Evolutionary conservation across 2,329 filamentous ascomycete species (phyloP).

Genomic region (Claviceps cyperi): DNA sequence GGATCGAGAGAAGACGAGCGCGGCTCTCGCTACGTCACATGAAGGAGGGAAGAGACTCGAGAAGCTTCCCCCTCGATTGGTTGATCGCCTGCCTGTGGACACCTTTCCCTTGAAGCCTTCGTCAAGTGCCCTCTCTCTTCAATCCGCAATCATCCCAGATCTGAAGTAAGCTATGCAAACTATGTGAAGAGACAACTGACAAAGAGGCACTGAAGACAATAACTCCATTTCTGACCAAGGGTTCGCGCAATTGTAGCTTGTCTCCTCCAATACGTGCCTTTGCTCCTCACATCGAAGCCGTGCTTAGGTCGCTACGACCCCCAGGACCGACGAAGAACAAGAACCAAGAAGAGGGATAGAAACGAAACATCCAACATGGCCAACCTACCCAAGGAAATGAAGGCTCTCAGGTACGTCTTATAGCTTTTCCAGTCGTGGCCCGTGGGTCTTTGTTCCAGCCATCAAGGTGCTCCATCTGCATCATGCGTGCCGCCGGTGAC

Average conservation of each 20-base stretch:
- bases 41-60: background rate
- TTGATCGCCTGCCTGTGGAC: background rate
- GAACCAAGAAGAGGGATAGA: background rate
- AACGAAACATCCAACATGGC: constrained; percentile 12
- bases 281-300: background rate
- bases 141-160: background rate
- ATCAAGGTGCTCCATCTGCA: constrained; percentile 9
- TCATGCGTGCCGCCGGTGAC: background rate
- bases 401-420: constrained; percentile 41
- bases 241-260: background rate
- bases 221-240: background rate
- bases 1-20: background rate
- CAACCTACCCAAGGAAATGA: constrained; percentile 39
- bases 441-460: constrained; percentile 1
- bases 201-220: background rate
- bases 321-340: background rate
- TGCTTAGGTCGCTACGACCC: background rate
- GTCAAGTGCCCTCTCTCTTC: background rate
- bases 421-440: constrained; percentile 2
- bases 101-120: background rate
- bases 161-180: background rate
- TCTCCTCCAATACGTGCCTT: background rate
- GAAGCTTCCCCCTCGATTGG: background rate
- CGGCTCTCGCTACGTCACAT: constrained; percentile 1
- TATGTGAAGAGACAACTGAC: background rate